Conservation (phyloP, 164 flowering plant genomes). For the Chimonanthus praecox region DNA sequence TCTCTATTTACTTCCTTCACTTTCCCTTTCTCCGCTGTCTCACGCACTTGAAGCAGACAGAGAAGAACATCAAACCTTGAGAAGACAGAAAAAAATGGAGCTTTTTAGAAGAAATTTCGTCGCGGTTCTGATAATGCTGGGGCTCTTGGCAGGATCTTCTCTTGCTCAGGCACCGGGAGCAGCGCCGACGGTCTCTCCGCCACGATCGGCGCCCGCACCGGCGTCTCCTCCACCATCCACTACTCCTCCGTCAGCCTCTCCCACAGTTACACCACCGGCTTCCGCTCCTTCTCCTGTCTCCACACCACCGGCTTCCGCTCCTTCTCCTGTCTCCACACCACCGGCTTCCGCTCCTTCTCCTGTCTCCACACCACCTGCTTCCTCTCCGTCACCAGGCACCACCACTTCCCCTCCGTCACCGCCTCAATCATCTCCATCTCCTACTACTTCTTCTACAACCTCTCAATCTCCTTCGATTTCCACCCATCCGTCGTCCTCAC, state of each 20-base stretch:
- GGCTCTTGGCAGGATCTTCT: background rate
- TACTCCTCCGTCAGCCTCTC: background rate
- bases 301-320: background rate
- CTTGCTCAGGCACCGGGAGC: background rate
- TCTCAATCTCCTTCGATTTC: background rate
- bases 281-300: background rate
- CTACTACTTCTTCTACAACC: background rate
- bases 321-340: background rate
- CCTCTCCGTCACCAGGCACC: background rate
- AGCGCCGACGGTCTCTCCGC: background rate
- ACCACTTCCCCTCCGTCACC: too few species aligned
- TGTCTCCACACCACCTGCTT: background rate
- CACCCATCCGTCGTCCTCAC: background rate
- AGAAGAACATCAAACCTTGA: too few species aligned
- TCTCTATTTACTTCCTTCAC: too few species aligned
- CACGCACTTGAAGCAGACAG: too few species aligned
- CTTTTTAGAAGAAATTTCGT: background rate
- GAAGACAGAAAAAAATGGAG: background rate
- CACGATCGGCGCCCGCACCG: background rate
- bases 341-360: slow-evolving; percentile 1
- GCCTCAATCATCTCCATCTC: background rate
- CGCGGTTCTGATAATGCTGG: background rate
- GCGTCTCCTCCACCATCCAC: background rate
- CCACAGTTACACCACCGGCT: background rate
- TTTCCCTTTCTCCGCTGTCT: too few species aligned